These are phyloP conservation scores for Pichia paraexigua DNA, from an alignment of 805 yeast species.

Conservation along the genomic window DNA sequence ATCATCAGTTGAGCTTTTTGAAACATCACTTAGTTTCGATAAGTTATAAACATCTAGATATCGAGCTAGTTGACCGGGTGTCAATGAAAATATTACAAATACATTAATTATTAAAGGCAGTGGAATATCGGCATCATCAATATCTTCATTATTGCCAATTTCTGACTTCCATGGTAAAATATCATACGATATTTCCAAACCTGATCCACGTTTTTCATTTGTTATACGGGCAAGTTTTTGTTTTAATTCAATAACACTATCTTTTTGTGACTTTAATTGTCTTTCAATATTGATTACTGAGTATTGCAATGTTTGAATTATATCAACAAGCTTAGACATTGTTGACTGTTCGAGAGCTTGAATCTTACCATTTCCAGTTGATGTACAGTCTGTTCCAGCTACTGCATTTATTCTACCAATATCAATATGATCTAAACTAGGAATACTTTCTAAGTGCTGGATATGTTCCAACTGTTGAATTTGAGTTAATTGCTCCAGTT, in stretches of 20 bases:
- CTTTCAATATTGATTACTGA: slow-evolving; percentile 11
- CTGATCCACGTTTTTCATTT: slow-evolving; percentile 25
- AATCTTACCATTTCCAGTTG: background rate
- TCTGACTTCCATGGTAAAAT: slow-evolving; percentile 5
- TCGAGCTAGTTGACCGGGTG: slow-evolving; percentile 14
- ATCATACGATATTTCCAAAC: slow-evolving; percentile 25
- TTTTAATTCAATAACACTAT: slow-evolving; percentile 19
- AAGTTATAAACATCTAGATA: slow-evolving; percentile 18
- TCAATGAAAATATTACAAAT: slow-evolving; percentile 20
- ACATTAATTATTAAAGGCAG: slow-evolving; percentile 22
- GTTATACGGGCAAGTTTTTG: slow-evolving; percentile 21
- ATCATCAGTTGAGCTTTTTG: background rate
- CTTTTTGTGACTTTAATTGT: slow-evolving; percentile 16
- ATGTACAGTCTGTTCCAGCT: background rate
- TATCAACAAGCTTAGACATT: background rate
- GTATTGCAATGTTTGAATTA: slow-evolving; percentile 1
- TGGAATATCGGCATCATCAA: background rate
- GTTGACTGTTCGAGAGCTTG: background rate
- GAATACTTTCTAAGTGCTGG: background rate
- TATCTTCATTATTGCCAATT: background rate
- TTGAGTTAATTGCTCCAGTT: background rate
- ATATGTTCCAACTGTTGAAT: background rate
- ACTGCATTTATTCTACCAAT: background rate
- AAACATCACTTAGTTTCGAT: background rate
- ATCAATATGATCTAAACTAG: background rate